Base-by-base conservation (phyloP, 2,329 filamentous ascomycete species). In the Cercospora citrullina region DNA sequence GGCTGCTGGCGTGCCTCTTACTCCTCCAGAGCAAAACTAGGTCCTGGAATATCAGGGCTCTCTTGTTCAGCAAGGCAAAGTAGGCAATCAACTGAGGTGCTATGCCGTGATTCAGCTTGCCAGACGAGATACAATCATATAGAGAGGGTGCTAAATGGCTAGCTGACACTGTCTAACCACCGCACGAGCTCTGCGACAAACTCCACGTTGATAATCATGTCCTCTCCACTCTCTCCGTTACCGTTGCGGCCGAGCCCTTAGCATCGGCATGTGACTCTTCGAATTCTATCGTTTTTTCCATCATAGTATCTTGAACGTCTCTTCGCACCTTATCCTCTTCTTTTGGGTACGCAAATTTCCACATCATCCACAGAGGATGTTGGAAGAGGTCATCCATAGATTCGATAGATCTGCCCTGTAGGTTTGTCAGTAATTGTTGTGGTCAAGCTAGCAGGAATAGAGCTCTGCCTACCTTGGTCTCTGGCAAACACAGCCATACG, bases 381-480 rank as follows among this genome's bases (percentile, higher is more conserved):
- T 70, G 65, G 45, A 72, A 72, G 4, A 72, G 60, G 60, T 72
- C 71, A 33, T 72, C 71, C 71, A 72, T 72, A 18, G 67, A 68
- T 60, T 72, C 69, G 55, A 72, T 72, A 16, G 65, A 68, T 26
- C 71, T 36, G n/a, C 71, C 69, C 65, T 72, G 66, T 36, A 69
- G 7, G 8, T 8, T 9, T 31, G 28, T 57, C 14, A 57, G 23
- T 31, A 57, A 5, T 57, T 26, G 42, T 48, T 5, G 8, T 48
- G 21, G 42, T 23, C 42, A 48, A 18, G 18, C 10, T 23, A 18
- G 42, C 23, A 21, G 18, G n/a, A 23, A n/a, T 14, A 16, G 14
- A 16, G 5, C 21, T 57, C 26, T 16, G 21, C 53, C 14, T 57
- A 57, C 53, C 26, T 57, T 57, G 9, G 53, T 67, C 39, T 71